Evolutionary conservation across 2,329 filamentous ascomycete species (phyloP).

Genomic region (Fusarium sp.): DNA sequence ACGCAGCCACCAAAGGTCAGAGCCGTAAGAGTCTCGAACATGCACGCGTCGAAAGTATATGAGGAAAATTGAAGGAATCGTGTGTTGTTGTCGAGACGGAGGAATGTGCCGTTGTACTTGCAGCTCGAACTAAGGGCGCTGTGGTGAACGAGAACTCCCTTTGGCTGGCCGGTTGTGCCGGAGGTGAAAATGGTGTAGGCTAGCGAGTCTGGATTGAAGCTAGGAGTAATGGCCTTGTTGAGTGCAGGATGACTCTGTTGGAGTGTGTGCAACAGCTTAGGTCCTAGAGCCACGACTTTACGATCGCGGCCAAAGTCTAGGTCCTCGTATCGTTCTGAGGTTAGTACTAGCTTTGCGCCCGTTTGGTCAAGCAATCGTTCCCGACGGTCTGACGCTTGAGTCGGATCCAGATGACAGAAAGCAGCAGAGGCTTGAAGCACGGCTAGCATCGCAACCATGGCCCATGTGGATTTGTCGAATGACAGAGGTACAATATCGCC

Average conservation of each 20-base stretch:
- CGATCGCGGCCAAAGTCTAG: slow-evolving; percentile 7
- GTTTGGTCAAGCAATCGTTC: neutral
- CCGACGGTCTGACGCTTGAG: slow-evolving; percentile 23
- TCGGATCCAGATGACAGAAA: slow-evolving; percentile 53
- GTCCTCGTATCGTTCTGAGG: slow-evolving; percentile 5
- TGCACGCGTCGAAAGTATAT: slow-evolving; percentile 1
- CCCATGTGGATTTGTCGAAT: slow-evolving; percentile 24
- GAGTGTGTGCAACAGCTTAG: slow-evolving; percentile 1
- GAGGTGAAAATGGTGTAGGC: slow-evolving; percentile 13
- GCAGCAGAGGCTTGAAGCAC: slow-evolving; percentile 53
- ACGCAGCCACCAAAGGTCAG: slow-evolving; percentile 8
- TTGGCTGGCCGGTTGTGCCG: neutral
- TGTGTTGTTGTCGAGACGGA: neutral
- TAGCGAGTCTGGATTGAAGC: slow-evolving; percentile 1
- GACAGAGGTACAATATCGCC: slow-evolving; percentile 5
- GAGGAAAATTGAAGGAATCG: slow-evolving; percentile 6
- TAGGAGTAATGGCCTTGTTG: neutral
- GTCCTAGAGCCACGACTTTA: slow-evolving; percentile 8
- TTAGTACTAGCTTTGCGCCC: slow-evolving; percentile 4
- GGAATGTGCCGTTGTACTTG: neutral
- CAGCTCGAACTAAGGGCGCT: slow-evolving; percentile 14
- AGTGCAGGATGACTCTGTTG: neutral
- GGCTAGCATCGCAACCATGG: slow-evolving; percentile 49
- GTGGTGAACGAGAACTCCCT: slow-evolving; percentile 3
- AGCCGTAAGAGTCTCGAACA: neutral